Base-by-base conservation (phyloP, 2,329 filamentous ascomycete genomes). In the Aspergillus novoparasiticus region DNA sequence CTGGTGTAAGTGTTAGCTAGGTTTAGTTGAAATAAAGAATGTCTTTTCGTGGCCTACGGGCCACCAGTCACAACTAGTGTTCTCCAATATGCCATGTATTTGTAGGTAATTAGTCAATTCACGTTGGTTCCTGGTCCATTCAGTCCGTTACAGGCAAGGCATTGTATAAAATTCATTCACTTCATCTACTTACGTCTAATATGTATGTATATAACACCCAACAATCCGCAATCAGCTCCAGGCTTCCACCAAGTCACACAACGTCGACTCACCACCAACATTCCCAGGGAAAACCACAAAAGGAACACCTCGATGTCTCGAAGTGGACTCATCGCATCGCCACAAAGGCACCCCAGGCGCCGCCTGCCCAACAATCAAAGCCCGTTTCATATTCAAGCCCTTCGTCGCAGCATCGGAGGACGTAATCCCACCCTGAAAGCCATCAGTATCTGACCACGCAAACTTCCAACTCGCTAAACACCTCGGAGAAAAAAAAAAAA, bases 241-340 rank as follows among this genome's bases (percentile, higher is more conserved):
- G 3, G 74, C 72, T 60, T 75, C 74, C 12, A 85, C 83, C 21
- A 85, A 65, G 6, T 84, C 79, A 55, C 75, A 78, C 41, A 86
- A 69, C 1, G 83, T 83, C 43, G 78, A 73, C 23, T 82, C 79
- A n/a, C 75, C 77, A 1, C 85, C 86, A 2, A 87, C 85, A 72
- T 87, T 87, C 0, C 85, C 85, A 0, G 85, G 86, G 58, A 87
- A 87, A 0, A 87, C 85, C 2, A 87, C 82, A 69, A 85, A 87
- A 0, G 84, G 84, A 12, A 87, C 72, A 1, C 82, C 83, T 0
- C 77, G 76, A 74, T 82, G 84, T 57, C 85, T 83, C 21, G 79
- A 81, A 1, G 81, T 81, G 0, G 76, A 72, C 69, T 88, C 85
- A 57, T 86, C 80, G 61, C 85, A 88, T 55, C 82, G 76, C 86